Percentiles rank a stretch among this genome's conserved stretches.
Evolutionary conservation across 2,329 filamentous ascomycete genomes (phyloP).

Genomic region (Curvularia hawaiiensis): DNA sequence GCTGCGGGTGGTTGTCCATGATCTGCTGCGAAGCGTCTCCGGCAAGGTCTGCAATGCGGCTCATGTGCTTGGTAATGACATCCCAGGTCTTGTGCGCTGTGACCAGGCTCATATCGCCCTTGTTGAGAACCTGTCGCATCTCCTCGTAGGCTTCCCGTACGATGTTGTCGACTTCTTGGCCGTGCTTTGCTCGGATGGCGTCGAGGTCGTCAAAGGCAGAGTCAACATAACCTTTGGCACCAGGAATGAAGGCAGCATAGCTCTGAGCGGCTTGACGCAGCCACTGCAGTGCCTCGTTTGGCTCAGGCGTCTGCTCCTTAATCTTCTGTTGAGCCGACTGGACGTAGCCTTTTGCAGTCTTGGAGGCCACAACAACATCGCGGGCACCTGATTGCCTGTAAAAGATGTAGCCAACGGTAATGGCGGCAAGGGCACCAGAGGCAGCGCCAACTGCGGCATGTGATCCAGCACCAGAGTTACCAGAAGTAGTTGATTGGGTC

Average conservation of each 20-base stretch:
- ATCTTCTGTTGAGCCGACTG: constrained; percentile 64
- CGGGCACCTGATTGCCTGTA: constrained; percentile 61
- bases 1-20: constrained; percentile 72
- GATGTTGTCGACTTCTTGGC: constrained; percentile 71
- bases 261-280: constrained; percentile 69
- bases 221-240: constrained; percentile 71
- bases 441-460: constrained; percentile 55
- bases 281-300: constrained; percentile 69
- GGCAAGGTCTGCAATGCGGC: constrained; percentile 64
- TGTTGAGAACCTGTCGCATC: constrained; percentile 65
- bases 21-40: constrained; percentile 68
- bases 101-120: constrained; percentile 65
- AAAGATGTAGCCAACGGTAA: constrained; percentile 56
- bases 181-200: constrained; percentile 68
- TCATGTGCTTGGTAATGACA: constrained; percentile 65
- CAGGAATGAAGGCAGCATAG: constrained; percentile 74
- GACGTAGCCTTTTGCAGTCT: constrained; percentile 66
- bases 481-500: constrained; percentile 31
- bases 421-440: constrained; percentile 56
- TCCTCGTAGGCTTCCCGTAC: constrained; percentile 70
- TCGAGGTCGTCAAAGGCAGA: constrained; percentile 73
- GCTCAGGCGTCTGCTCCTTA: constrained; percentile 65
- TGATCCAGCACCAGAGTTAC: constrained; percentile 35
- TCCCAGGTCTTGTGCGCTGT: constrained; percentile 66
- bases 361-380: constrained; percentile 55